These are phyloP conservation scores for Porodaedalea pini DNA, from an alignment of 1,284 basidiomycete species.

Conservation along the genomic window DNA sequence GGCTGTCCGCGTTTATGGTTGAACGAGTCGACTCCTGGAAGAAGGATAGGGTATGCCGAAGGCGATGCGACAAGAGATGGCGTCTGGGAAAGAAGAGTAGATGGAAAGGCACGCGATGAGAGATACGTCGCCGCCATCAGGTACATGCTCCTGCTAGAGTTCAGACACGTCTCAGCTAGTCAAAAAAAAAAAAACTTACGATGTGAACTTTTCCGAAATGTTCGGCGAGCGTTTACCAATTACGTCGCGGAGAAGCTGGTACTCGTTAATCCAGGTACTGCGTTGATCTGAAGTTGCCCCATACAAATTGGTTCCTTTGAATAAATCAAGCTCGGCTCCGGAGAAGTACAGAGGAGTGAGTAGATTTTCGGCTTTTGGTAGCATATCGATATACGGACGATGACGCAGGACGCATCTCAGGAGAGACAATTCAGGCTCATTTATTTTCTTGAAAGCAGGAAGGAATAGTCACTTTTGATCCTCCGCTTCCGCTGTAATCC, in stretches of 20 bases:
- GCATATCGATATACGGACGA: slow-evolving; percentile 59
- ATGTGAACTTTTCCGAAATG: slow-evolving; percentile 58
- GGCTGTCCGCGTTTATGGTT: slow-evolving; percentile 75
- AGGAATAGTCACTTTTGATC: slow-evolving; percentile 25
- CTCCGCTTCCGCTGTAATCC: slow-evolving; percentile 39
- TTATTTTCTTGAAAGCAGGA: slow-evolving; percentile 1
- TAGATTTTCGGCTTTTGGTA: slow-evolving; percentile 57
- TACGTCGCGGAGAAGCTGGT: slow-evolving; percentile 44
- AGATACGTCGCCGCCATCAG: slow-evolving; percentile 70
- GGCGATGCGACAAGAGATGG: slow-evolving; percentile 51
- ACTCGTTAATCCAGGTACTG: slow-evolving; percentile 58
- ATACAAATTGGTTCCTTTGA: slow-evolving; percentile 75
- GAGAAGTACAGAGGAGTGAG: slow-evolving; percentile 79
- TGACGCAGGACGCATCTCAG: slow-evolving; percentile 45
- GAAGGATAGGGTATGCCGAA: slow-evolving; percentile 69
- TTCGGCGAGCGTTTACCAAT: slow-evolving; percentile 35
- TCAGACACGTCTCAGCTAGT: background rate
- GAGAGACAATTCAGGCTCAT: slow-evolving; percentile 5
- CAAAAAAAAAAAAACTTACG: slow-evolving; percentile 43
- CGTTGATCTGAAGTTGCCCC: slow-evolving; percentile 67
- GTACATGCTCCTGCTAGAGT: slow-evolving; percentile 59
- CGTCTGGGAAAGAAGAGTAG: slow-evolving; percentile 59
- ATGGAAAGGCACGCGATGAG: slow-evolving; percentile 87
- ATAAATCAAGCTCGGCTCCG: slow-evolving; percentile 53
- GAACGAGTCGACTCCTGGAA: slow-evolving; percentile 81